Conservation (phyloP, 2,329 filamentous ascomycete species). For the Pestalotiopsis sp. region DNA sequence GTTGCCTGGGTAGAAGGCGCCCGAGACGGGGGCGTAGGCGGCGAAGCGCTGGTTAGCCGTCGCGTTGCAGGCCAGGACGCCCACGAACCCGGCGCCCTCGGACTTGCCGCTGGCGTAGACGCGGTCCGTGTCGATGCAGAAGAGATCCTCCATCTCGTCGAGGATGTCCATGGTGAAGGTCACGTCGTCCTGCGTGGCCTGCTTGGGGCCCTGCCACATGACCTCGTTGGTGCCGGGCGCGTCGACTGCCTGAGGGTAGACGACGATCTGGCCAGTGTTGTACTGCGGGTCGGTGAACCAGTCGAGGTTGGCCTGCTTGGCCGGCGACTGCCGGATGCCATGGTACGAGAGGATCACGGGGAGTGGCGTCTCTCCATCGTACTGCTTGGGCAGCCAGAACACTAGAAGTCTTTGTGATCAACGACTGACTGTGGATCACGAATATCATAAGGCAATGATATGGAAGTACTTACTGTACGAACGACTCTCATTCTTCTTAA, state of each 20-base stretch:
- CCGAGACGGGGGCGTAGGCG: constrained; percentile 49
- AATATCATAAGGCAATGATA: neutral
- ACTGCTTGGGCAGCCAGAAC: constrained; percentile 20
- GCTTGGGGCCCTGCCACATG: constrained; percentile 44
- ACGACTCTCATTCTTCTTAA: neutral
- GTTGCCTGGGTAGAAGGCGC: constrained; percentile 41
- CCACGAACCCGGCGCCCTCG: constrained; percentile 53
- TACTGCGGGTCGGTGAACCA: constrained; percentile 43
- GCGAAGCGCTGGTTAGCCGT: constrained; percentile 41
- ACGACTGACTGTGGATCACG: neutral
- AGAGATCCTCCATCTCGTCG: constrained; percentile 34
- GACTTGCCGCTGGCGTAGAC: constrained; percentile 52
- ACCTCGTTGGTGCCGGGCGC: constrained; percentile 18
- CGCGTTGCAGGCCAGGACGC: constrained; percentile 39
- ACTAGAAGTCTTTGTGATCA: neutral
- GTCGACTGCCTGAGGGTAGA: constrained; percentile 42
- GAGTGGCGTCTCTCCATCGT: constrained; percentile 33
- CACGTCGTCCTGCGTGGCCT: constrained; percentile 38
- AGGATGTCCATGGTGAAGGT: constrained; percentile 44
- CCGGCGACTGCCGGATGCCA: constrained; percentile 36
- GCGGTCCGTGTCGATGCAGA: constrained; percentile 44
- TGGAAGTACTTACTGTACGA: neutral
- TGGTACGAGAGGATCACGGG: constrained; percentile 50
- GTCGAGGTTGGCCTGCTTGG: constrained; percentile 40
- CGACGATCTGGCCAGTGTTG: constrained; percentile 42